These are phyloP conservation scores for Phaeosphaeriaceae sp. DNA, from an alignment of 2,329 filamentous ascomycete species.

Conservation along the genomic window DNA sequence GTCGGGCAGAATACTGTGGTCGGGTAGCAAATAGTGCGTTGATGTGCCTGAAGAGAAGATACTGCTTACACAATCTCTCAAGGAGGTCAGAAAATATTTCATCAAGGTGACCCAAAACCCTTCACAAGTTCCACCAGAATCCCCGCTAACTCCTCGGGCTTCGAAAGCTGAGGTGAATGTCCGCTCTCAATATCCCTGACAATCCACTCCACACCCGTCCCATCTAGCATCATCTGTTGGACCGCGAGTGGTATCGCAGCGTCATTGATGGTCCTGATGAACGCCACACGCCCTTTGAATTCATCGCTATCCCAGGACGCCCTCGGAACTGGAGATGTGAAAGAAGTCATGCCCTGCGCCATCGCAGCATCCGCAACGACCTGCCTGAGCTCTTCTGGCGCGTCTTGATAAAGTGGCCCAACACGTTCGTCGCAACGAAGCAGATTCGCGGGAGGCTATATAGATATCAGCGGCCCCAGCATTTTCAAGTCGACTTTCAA, in stretches of 20 bases:
- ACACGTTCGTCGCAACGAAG: constrained; percentile 30
- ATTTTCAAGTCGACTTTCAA: no score
- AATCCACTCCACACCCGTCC: constrained; percentile 28
- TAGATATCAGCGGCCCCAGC: neutral
- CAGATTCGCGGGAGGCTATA: constrained; percentile 16
- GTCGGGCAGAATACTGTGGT: no score
- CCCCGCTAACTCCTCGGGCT: constrained; percentile 38
- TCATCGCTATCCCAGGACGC: constrained; percentile 21
- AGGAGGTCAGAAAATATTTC: neutral
- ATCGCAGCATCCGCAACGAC: constrained; percentile 21
- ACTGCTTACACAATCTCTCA: neutral
- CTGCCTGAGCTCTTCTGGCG: constrained; percentile 11
- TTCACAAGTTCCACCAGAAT: constrained; percentile 23
- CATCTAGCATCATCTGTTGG: constrained; percentile 39
- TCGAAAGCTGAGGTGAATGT: constrained; percentile 49
- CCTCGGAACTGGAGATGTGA: constrained; percentile 19
- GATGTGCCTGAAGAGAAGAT: no score
- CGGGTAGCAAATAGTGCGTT: no score
- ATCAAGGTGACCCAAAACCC: constrained; percentile 7
- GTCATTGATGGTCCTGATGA: constrained; percentile 31
- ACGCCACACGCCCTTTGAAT: constrained; percentile 23
- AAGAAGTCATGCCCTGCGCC: constrained; percentile 26
- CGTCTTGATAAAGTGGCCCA: constrained; percentile 21
- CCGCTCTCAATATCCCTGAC: constrained; percentile 40
- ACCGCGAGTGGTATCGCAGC: constrained; percentile 29